A percentile compares a stretch with the other conserved stretches of the same genome.
These are phyloP conservation scores for Blastocladiella emersonii DNA, from an alignment of 371 early-diverging fungal genomes.

Conservation along the genomic window DNA sequence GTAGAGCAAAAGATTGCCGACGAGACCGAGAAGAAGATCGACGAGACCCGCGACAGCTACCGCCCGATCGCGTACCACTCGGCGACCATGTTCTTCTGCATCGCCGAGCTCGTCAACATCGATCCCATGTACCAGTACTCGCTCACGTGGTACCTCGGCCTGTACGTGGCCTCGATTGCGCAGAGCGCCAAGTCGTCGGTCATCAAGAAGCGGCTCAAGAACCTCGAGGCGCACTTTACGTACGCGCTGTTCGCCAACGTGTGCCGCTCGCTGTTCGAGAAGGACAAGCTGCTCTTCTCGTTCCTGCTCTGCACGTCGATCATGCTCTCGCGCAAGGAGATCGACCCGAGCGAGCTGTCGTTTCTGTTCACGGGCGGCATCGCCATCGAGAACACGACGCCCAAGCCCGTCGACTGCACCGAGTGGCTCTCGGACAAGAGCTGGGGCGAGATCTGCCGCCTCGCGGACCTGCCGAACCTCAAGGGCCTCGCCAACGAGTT, in stretches of 20 bases:
- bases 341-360: constrained; percentile 36
- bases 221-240: constrained; percentile 40
- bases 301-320: constrained; percentile 36
- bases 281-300: constrained; percentile 40
- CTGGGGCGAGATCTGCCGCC: constrained; percentile 25
- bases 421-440: constrained; percentile 26
- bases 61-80: constrained; percentile 35
- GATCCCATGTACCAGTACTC: constrained; percentile 53
- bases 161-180: constrained; percentile 30
- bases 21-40: constrained; percentile 40
- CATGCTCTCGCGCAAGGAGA: constrained; percentile 34
- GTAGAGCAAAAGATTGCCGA: constrained; percentile 39
- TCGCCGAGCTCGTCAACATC: constrained; percentile 35
- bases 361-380: constrained; percentile 38
- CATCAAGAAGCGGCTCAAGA: constrained; percentile 27
- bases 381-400: constrained; percentile 18
- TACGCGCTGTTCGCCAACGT: constrained; percentile 39
- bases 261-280: constrained; percentile 40
- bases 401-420: constrained; percentile 28
- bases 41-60: constrained; percentile 36
- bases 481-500: constrained; percentile 26
- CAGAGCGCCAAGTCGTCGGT: constrained; percentile 35
- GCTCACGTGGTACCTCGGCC: constrained; percentile 40
- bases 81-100: constrained; percentile 41
- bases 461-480: constrained; percentile 27